Evolutionary conservation across 768 basidiomycete genomes (phyloP), one percentile per base, ranked within the genome.

Genomic region (Trametes elegans): DNA sequence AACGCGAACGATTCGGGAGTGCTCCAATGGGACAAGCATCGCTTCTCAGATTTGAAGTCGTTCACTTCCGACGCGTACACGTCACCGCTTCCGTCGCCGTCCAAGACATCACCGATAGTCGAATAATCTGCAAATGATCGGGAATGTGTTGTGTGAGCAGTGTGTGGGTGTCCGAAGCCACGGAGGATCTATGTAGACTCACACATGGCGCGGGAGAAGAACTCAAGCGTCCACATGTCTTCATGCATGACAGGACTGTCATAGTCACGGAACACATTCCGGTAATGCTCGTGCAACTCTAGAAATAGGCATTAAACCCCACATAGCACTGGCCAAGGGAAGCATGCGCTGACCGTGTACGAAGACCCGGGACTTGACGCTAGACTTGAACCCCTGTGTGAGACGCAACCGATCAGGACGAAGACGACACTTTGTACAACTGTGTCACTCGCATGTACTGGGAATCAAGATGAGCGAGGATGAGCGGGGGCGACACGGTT

Each of bases 1-100:
- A 58, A 58, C 5, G 56, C 56, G 9, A 58, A 52, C 56, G 50
- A 58, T 32, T 58, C 19, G 6, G 56, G 44, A 10, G 28, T 52
- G 4, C 39, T 47, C 56, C 56, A 58, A 4, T n/a, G 19, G 9
- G 29, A 4, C 24, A 46, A 26, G 10, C 45, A 35, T 8, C 32
- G 21, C 23, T 28, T 29, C 53, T 32, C 38, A 24, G 44, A 47
- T 10, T 28, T 48, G 39, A 58, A 58, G 18, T 47, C 27, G 50
- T 58, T 58, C 24, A 58, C 36, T 27, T 58, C 56, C 13, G 50
- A 49, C 2, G 45, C 50, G 14, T 49, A 47, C 23, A 58, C 38
- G 45, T 52, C 47, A 8, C 50, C 56, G 26, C 56, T 58, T 11
- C 45, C 56, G n/a, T 58, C 56, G 7, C 47, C 45, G 28, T 58